These are phyloP conservation scores for Coniochaeta sp. DNA, from an alignment of 2,329 filamentous ascomycete species.

Conservation along the genomic window DNA sequence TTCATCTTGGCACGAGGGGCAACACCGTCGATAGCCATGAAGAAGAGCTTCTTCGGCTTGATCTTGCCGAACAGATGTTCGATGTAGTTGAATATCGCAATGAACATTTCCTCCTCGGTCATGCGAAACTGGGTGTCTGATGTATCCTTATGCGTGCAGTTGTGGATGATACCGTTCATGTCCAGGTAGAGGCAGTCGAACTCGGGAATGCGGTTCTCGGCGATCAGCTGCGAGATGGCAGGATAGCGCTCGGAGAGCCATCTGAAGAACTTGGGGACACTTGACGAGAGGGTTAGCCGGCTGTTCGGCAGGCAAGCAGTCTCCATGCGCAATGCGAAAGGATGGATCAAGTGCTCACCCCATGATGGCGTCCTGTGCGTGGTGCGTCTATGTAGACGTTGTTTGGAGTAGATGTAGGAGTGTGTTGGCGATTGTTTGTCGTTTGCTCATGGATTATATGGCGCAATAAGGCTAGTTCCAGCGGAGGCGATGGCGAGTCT, in stretches of 20 bases:
- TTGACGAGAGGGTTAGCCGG: conserved; percentile 15
- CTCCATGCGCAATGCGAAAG: not conserved
- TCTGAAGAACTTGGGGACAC: conserved; percentile 87
- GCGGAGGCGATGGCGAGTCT: no score
- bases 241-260: conserved; percentile 99
- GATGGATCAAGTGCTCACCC: not conserved
- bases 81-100: conserved; percentile 99
- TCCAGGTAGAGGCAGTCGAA: conserved; percentile 97
- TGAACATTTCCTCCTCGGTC: conserved; percentile 98
- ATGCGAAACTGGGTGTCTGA: conserved; percentile 88
- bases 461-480: no score
- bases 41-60: conserved; percentile 96
- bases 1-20: conserved; percentile 99
- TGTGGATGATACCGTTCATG: conserved; percentile 99
- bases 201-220: conserved; percentile 97
- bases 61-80: conserved; percentile 98
- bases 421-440: no score
- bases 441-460: not conserved
- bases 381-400: not conserved
- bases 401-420: no score
- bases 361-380: not conserved
- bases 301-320: no score
- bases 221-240: conserved; percentile 94
- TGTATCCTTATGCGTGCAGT: conserved; percentile 96
- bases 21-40: conserved; percentile 98